Base-by-base conservation (phyloP, 257 asterid species). In the Capsicum baccatum region DNA sequence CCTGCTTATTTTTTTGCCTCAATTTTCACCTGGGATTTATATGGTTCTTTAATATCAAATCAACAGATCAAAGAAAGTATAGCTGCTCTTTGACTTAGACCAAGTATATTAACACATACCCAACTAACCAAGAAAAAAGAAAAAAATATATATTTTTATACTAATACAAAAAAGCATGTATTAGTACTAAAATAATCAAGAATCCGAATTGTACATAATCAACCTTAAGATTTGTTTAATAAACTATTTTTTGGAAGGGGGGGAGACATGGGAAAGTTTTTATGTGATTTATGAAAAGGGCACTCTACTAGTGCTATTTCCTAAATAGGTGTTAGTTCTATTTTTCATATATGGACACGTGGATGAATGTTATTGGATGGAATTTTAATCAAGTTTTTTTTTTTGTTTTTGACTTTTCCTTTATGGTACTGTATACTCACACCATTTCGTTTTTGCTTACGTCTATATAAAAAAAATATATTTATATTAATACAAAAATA, bases 51-150 rank as follows among this genome's bases (percentile, higher is more conserved):
- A 8, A 12, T 13, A 74, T 21, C 62, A 69, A 39, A 44, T 2
- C 79, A 70, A 70, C 79, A 70, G 79, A 70, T 70, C 79, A 37
- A 68, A 67, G 16, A 3, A 3, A 26, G 55, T 4, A 44, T 81
- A 85, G 85, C 44, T 69, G 87, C 17, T 54, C 67, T 81, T 91
- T 91, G 92, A 91, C 94, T 88, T 87, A 86, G 92, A 91, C 92
- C 90, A 84, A 84, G 84, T 79, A 85, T 52, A 52, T 15, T 9
- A 9, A 63, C 57, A 67, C 44, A 15, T 64, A 64, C 71, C 33
- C 73, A 66, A 47, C 48, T 66, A 66, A 35, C 73, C n/a, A 66
- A 66, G 33, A 66, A 33, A 15, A 62, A 19, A 63, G 26, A 64
- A 64, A 10, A 19, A n/a, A 71, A 47, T 26, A n/a, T n/a, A 71